Conservation (phyloP, 2,329 filamentous ascomycete species). For the Alternaria brassicicola region DNA sequence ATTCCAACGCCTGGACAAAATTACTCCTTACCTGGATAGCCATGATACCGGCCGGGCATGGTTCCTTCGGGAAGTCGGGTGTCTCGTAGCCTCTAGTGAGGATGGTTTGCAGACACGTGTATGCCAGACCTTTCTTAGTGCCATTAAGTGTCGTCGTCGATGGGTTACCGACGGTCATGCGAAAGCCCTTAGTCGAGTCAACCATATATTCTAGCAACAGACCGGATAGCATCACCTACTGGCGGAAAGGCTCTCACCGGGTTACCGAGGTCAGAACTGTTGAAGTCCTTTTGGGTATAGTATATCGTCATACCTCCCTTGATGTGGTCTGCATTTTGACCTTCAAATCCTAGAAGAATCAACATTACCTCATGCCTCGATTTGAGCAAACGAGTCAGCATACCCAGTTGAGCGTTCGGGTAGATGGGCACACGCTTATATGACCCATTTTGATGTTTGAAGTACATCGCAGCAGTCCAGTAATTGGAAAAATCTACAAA, state of each 20-base stretch:
- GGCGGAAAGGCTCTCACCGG: constrained; percentile 36
- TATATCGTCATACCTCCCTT: constrained; percentile 43
- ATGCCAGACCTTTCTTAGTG: constrained; percentile 34
- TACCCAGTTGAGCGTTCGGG: constrained; percentile 23
- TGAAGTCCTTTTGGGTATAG: constrained; percentile 46
- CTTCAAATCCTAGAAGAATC: background rate
- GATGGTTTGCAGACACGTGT: constrained; percentile 35
- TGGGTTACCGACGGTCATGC: constrained; percentile 43
- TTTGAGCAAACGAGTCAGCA: constrained; percentile 18
- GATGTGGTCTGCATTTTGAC: constrained; percentile 21
- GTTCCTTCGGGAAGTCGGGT: constrained; percentile 30
- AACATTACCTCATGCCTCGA: background rate
- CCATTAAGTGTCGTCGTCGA: constrained; percentile 30
- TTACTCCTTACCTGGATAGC: background rate
- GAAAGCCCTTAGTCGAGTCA: constrained; percentile 32
- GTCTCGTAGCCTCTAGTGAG: constrained; percentile 38
- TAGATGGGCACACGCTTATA: constrained; percentile 40
- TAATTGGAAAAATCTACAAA: constrained; percentile 23
- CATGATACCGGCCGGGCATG: constrained; percentile 3
- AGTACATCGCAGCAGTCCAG: constrained; percentile 34
- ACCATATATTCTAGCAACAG: background rate
- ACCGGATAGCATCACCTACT: constrained; percentile 7
- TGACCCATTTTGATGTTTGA: constrained; percentile 37
- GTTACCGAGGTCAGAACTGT: constrained; percentile 38
- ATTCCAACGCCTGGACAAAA: background rate